Evolutionary conservation across 2,329 filamentous ascomycete species (phyloP), one percentile per base, ranked within the genome.

Genomic region (Fusarium sp.): DNA sequence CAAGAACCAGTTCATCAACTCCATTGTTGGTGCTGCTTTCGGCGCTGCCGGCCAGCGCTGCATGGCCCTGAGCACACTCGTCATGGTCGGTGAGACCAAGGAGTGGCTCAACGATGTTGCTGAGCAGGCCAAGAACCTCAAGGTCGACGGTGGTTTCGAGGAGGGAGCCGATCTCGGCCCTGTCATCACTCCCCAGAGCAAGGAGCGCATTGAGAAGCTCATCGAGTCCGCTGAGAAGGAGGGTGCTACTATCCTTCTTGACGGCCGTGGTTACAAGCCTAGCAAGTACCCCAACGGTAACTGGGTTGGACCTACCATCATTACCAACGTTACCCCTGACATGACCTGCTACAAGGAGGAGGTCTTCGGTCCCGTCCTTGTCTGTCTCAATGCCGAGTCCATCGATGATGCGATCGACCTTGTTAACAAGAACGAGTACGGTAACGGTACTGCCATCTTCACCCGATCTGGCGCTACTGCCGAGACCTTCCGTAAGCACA

Each of bases 261-360:
- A 96, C 75, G 93, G 93, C 43, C 87, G 93, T 68, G 91, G 91
- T 65, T 90, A 86, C 82, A 90, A 87, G 80, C 91, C 92, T 8
- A 83, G 83, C 66, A 94, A 94, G 81, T 95, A 95, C 81, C 92
- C 92, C 72, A 89, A 94, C 78, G 93, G 93, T 76, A 95, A 96
- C 85, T 96, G 92, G 89, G 83, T 96, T 62, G 93, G 89, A 12
- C 93, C 93, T 41, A 96, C 93, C 42, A 91, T 96, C 80, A 94
- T 96, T 81, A 87, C 89, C 74, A 89, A 93, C 80, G 93, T 96
- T 25, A 94, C 90, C 59, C 87, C 89, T 7, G 85, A 92, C 70
- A 96, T 96, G 93, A 87, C 86, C 72, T 96, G 93, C 86, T 96
- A 96, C 84, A 88, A 82, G 65, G 90, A 96, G 80, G 93, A 96